Base-by-base conservation (phyloP, 768 basidiomycete genomes). In the Agaricus bisporus region DNA sequence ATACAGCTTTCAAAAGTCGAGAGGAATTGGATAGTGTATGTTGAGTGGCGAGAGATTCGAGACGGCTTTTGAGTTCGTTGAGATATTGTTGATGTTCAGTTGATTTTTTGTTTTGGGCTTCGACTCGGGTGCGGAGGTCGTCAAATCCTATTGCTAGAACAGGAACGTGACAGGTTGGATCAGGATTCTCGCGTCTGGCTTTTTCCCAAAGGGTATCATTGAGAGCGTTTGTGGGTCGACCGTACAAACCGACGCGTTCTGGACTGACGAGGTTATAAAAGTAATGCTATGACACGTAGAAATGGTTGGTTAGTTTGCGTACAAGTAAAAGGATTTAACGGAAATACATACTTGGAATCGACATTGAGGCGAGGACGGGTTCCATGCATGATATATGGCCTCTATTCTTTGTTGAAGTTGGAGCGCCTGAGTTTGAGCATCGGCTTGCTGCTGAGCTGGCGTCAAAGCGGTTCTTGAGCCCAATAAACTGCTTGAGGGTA, bases 251-350 rank as follows among this genome's bases (percentile, higher is more conserved):
- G 2, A 87, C 80, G 59, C 84, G 75, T 5, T 70, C 72, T 0
- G 88, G 87, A 60, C 87, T 82, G 4, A 92, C 88, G 12, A 89
- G 70, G 60, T 92, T 93, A 65, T 94, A 93, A 60, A 94, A 94
- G 58, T 81, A 82, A 58, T 89, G 80, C 90, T 92, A 39, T 6
- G 5, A 8, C 7, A 8, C 32, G 3, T 18, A 32, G 5, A 8
- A 29, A 29, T 4, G 11, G 32, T 32, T 4, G 11, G 32, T 32
- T 6, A 32, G 32, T 32, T 11, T 11, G 7, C 7, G 11, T 32
- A 32, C 32, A 32, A 15, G 41, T 25, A 48, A 35, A 4, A 50
- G 14, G 5, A 11, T 10, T 35, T n/a, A 8, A 9, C 46, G n/a
- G 11, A 5, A 26, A 14, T 14, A 28, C 76, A 43, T 56, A 91